phyloP scores from a whole-genome alignment of 495 filamentous ascomycete genomes.

The Baudoinia panamericana region DNA sequence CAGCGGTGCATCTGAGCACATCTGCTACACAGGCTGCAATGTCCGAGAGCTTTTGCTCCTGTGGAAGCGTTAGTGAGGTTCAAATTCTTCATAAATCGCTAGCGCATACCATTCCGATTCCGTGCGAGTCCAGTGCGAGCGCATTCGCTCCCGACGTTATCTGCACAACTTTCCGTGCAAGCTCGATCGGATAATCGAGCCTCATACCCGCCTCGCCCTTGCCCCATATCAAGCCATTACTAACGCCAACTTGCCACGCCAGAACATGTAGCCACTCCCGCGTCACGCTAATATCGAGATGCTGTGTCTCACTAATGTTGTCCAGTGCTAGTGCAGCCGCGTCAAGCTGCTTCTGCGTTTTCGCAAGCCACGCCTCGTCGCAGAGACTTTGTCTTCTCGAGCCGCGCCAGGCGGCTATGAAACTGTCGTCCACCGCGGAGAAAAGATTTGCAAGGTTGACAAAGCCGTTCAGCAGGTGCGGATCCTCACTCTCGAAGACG shows the following conservation, averaged over 20 bases:
- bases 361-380: constrained; percentile 19
- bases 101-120: constrained; percentile 22
- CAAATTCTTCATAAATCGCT: no score
- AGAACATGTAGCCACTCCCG: constrained; percentile 24
- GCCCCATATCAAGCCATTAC: constrained; percentile 22
- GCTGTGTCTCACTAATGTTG: constrained; percentile 22
- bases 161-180: constrained; percentile 21
- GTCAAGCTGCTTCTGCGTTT: constrained; percentile 21
- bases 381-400: constrained; percentile 14
- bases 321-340: constrained; percentile 14
- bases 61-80: background rate
- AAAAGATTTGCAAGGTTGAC: constrained; percentile 22
- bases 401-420: constrained; percentile 20
- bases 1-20: constrained; percentile 22
- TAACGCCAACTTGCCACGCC: constrained; percentile 25
- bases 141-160: constrained; percentile 16
- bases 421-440: constrained; percentile 21
- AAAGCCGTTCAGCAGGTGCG: constrained; percentile 21
- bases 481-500: constrained; percentile 19
- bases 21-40: constrained; percentile 23
- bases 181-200: constrained; percentile 21
- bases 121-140: constrained; percentile 20
- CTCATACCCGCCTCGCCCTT: constrained; percentile 19
- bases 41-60: constrained; percentile 25
- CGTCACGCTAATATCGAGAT: constrained; percentile 21